Evolutionary conservation across 257 asterid genomes (phyloP).

Genomic region (Solanum pennellii): DNA sequence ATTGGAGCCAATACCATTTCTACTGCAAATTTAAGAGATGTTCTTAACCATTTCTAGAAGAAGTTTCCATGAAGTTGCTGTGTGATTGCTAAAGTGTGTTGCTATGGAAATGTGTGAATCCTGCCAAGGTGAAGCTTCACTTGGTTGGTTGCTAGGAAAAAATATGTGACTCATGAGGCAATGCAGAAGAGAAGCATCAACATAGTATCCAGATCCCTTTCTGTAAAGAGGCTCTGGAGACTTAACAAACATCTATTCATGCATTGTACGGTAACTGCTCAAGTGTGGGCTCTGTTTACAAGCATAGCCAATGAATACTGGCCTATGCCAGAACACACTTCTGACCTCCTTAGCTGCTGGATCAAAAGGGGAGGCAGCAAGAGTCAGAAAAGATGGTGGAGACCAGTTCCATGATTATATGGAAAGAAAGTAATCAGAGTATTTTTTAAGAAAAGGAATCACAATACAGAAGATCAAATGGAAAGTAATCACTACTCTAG

Average conservation of each 20-base stretch:
- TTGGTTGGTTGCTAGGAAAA: not conserved
- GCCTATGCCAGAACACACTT: not conserved
- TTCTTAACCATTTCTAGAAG: not conserved
- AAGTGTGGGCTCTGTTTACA: not conserved
- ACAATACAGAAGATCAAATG: not conserved
- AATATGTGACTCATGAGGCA: not conserved
- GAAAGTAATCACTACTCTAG: not conserved
- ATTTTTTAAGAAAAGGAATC: not conserved
- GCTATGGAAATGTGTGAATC: not conserved
- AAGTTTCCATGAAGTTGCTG: not conserved
- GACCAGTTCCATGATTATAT: not conserved
- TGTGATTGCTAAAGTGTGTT: not conserved
- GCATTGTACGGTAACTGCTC: not conserved
- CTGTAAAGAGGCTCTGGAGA: not conserved
- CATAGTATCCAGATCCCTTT: not conserved
- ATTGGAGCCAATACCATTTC: not conserved
- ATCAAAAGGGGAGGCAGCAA: not conserved
- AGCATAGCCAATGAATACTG: not conserved
- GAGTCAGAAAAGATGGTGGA: not conserved
- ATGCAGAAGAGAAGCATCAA: not conserved
- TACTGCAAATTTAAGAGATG: not conserved
- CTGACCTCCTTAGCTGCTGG: not conserved
- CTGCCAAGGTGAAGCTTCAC: not conserved
- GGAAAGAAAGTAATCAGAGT: not conserved
- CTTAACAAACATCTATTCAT: not conserved